A percentile compares a stretch with the other conserved stretches of the same genome.
Evolutionary conservation across 345 rosid species (phyloP).

Genomic region (Brassica nigra): DNA sequence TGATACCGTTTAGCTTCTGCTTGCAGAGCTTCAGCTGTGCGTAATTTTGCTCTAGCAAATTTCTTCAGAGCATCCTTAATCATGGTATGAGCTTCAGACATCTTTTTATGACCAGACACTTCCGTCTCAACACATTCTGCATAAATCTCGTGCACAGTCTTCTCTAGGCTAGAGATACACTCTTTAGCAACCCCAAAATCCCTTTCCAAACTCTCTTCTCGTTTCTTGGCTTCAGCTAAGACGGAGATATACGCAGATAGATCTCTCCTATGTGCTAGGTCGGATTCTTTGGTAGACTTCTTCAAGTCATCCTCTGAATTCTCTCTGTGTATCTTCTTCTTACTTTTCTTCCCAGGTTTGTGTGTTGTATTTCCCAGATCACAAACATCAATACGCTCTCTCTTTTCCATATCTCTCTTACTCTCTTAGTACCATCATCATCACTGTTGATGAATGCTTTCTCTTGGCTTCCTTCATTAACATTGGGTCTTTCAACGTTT

Average conservation of each 20-base stretch:
- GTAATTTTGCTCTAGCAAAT: slow-evolving; percentile 61
- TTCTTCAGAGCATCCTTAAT: slow-evolving; percentile 71
- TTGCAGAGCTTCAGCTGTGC: slow-evolving; percentile 68
- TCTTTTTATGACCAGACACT: slow-evolving; percentile 67
- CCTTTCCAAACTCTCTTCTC: slow-evolving; percentile 80
- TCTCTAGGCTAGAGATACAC: slow-evolving; percentile 85
- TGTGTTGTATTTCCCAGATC: neutral
- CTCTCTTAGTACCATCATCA: no score
- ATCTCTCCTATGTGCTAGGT: slow-evolving; percentile 57
- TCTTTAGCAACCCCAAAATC: slow-evolving; percentile 82
- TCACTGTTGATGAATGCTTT: no score
- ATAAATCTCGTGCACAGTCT: slow-evolving; percentile 92
- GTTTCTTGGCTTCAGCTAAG: slow-evolving; percentile 70
- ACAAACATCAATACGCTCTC: slow-evolving; percentile 16
- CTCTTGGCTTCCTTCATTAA: neutral
- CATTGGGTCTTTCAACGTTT: no score
- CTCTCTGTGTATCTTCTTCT: no score
- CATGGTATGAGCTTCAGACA: slow-evolving; percentile 73
- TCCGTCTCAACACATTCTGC: slow-evolving; percentile 87
- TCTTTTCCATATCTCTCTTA: neutral
- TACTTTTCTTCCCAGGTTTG: slow-evolving; percentile 43
- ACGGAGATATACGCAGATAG: slow-evolving; percentile 65
- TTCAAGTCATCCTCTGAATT: no score
- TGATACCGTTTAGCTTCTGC: slow-evolving; percentile 67
- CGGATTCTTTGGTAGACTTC: slow-evolving; percentile 49